Evolutionary conservation across 2,329 filamentous ascomycete genomes (phyloP).

Genomic region (Penicillium sclerotiorum): DNA sequence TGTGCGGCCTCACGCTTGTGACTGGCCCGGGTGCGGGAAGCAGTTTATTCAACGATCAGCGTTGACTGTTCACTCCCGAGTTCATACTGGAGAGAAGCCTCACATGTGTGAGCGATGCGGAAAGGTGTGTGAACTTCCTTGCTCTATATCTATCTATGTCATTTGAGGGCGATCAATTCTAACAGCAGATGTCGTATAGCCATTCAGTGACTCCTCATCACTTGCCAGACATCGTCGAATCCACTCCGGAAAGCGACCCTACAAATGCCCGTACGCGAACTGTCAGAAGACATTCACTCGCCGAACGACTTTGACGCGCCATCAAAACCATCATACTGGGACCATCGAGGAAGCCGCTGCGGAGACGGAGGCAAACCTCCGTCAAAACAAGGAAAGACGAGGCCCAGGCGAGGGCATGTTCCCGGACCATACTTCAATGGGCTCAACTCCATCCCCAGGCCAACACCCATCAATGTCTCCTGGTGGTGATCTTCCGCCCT

Average conservation of each 20-base stretch:
- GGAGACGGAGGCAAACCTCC: conserved; percentile 83
- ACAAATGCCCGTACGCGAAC: conserved; percentile 95
- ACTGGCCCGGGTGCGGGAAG: conserved; percentile 85
- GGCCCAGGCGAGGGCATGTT: conserved; percentile 44
- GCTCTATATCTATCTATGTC: background rate
- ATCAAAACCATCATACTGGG: conserved; percentile 94
- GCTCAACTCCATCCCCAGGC: conserved; percentile 77
- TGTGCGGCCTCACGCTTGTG: conserved; percentile 87
- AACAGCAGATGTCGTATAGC: conserved; percentile 54
- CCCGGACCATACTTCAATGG: conserved; percentile 48
- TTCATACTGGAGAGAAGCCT: conserved; percentile 97
- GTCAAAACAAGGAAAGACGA: conserved; percentile 50
- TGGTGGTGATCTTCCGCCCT: conserved; percentile 69
- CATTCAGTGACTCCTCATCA: conserved; percentile 95
- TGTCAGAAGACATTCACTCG: conserved; percentile 99
- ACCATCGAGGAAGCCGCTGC: conserved; percentile 92
- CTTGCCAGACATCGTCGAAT: conserved; percentile 91
- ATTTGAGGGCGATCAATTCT: background rate
- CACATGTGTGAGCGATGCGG: conserved; percentile 96
- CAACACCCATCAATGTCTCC: conserved; percentile 82
- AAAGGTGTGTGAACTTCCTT: conserved; percentile 67
- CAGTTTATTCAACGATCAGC: conserved; percentile 97
- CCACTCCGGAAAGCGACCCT: conserved; percentile 92
- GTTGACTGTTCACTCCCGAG: conserved; percentile 89
- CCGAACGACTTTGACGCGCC: conserved; percentile 88